phyloP scores from a whole-genome alignment of 2,329 filamentous ascomycete genomes.

The Phyllosticta citriasiana region DNA sequence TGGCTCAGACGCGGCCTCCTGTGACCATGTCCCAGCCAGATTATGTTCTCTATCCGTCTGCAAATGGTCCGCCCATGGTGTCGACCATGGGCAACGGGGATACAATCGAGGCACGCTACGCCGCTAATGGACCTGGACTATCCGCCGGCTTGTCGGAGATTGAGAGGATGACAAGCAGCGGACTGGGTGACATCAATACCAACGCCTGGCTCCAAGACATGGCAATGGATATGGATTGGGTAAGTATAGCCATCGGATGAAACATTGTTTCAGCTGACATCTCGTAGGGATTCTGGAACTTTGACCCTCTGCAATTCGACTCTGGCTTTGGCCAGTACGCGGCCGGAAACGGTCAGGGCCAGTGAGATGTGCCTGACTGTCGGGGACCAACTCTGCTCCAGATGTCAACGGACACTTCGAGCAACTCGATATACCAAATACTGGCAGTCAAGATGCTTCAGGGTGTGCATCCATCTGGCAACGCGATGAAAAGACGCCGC shows the following conservation, averaged over 20 bases:
- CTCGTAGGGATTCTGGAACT: slow-evolving; percentile 9
- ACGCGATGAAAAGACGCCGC: background rate
- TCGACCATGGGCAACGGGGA: background rate
- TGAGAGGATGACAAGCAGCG: slow-evolving; percentile 10
- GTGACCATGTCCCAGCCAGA: background rate
- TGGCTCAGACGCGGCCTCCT: background rate
- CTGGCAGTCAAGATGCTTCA: too few relatives aligned
- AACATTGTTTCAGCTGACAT: background rate
- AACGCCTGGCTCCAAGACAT: slow-evolving; percentile 16
- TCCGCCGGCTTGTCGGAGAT: slow-evolving; percentile 11
- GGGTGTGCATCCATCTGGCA: background rate
- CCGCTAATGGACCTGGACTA: slow-evolving; percentile 2
- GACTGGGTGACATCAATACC: slow-evolving; percentile 26
- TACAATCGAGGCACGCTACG: slow-evolving; percentile 7
- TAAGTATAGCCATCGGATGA: slow-evolving; percentile 14
- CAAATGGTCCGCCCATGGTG: background rate
- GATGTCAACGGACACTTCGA: background rate
- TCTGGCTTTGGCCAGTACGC: slow-evolving; percentile 6
- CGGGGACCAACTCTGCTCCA: background rate
- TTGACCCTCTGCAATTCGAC: slow-evolving; percentile 8
- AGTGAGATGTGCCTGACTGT: background rate
- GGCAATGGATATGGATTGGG: slow-evolving; percentile 27
- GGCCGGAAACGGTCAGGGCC: background rate
- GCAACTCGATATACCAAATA: background rate
- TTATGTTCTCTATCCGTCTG: background rate